Evolutionary conservation across 768 basidiomycete species (phyloP).

Genomic region (Cubamyces sp.): DNA sequence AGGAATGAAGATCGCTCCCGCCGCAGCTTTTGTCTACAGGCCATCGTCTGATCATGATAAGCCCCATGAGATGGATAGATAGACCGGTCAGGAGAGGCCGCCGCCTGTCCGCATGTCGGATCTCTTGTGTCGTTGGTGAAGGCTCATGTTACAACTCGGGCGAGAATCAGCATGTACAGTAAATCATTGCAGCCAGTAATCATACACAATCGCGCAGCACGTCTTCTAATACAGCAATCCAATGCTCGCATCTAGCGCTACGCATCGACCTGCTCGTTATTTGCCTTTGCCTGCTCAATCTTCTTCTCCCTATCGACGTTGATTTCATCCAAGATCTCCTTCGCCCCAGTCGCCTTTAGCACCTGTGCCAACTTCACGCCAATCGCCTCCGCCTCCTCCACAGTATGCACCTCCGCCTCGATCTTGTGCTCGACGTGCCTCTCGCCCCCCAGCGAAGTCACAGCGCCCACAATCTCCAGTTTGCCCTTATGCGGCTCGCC

Average conservation of each 20-base stretch:
- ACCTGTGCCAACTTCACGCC: conserved; percentile 68
- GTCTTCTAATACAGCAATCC: not conserved
- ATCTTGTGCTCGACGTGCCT: conserved; percentile 71
- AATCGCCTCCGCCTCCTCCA: conserved; percentile 66
- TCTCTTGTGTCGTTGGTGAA: too few relatives aligned
- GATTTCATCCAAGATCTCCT: conserved; percentile 82
- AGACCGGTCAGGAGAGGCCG: too few relatives aligned
- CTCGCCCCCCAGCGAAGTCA: conserved; percentile 80
- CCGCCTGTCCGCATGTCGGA: too few relatives aligned
- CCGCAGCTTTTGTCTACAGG: too few relatives aligned
- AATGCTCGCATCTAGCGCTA: not conserved
- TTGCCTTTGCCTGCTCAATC: conserved; percentile 29
- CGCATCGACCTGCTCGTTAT: conserved; percentile 15
- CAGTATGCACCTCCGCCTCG: conserved; percentile 51
- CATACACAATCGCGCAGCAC: not conserved
- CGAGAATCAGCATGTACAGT: not conserved
- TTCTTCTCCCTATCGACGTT: conserved; percentile 57
- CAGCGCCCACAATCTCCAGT: conserved; percentile 76
- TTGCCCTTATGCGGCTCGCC: conserved; percentile 32
- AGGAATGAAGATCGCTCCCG: too few relatives aligned
- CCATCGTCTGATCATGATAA: too few relatives aligned
- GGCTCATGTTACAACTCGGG: too few relatives aligned
- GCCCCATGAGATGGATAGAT: too few relatives aligned
- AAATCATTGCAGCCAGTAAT: not conserved
- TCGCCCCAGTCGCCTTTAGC: conserved; percentile 73